A percentile compares a stretch with the other conserved stretches of the same genome.
phyloP scores from a whole-genome alignment of 148 eudicot species.

The Vaccinium vitisidaea region DNA sequence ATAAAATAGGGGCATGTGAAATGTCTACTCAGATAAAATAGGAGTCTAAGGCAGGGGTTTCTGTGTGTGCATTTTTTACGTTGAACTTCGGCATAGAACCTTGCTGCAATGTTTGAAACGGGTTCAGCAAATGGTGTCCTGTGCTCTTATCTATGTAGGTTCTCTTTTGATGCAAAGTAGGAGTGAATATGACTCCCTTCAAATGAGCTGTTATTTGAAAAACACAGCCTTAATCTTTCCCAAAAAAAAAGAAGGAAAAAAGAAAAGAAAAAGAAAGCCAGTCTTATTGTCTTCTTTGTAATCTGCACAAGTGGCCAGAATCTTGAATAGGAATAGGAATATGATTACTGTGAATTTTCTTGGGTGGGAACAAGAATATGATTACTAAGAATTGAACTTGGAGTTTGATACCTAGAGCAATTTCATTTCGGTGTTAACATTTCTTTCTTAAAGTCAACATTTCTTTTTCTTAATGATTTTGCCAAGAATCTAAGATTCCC shows the following conservation, averaged over 20 bases:
- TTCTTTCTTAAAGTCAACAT: too few relatives aligned
- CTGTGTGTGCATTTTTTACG: background rate
- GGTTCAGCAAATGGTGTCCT: background rate
- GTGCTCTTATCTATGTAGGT: background rate
- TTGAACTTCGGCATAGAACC: background rate
- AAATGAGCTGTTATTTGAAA: background rate
- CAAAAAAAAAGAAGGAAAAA: too few relatives aligned
- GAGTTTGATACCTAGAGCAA: too few relatives aligned
- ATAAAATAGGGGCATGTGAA: background rate
- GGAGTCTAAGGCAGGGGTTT: background rate
- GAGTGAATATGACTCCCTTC: background rate
- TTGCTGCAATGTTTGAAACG: background rate
- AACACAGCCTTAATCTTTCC: background rate
- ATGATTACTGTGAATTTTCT: too few relatives aligned
- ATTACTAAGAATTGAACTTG: too few relatives aligned
- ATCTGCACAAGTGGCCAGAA: background rate
- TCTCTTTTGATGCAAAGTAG: background rate
- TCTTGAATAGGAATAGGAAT: too few relatives aligned
- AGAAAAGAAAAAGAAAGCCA: too few relatives aligned
- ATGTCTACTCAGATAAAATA: background rate
- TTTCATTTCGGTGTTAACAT: too few relatives aligned
- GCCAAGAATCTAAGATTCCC: too few relatives aligned
- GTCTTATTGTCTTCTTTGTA: background rate
- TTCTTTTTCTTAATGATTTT: too few relatives aligned
- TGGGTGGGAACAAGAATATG: too few relatives aligned